Evolutionary conservation across 768 basidiomycete species (phyloP), one percentile per base, ranked within the genome.

Genomic region (Auricularia sp.): DNA sequence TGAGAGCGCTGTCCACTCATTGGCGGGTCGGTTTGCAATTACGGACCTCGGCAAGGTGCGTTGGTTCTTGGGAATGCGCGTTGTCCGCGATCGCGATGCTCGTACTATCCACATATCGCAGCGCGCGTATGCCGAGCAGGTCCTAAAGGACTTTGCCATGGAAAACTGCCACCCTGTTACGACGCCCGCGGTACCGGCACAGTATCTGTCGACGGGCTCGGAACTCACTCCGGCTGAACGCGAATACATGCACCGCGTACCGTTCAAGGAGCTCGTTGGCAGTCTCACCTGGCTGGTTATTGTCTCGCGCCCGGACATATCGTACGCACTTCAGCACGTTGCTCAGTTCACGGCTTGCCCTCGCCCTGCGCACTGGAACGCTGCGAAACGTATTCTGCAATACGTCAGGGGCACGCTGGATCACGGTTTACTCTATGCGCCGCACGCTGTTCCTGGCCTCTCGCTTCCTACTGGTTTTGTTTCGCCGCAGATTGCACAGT

Each of bases 261-360:
- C 62, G 10, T 62, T 43, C 33, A 35, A 42, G 33, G 62, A 62
- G 51, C 36, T 68, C 51, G 66, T 64, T 43, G 64, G 64, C 8
- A 3, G 2, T 2, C 59, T 64, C 1, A 61, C 59, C 16, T 64
- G 59, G 35, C 58, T 60, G 2, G 58, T 59, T n/a, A 64, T 54
- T 1, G 58, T 58, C 18, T 62, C 64, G 1, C 58, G 64, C 10
- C 64, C 64, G 2, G 64, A 64, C 35, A 64, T 64, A 61, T 36
- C 58, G 29, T 64, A 64, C 7, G 58, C 59, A 1, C 3, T 61
- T 2, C 34, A n/a, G 10, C 35, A 62, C 34, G 60, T 64, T 2
- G 62, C 33, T 1, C 58, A 42, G 35, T 64, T 61, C 43, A 18
- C 21, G 59, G 64, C 61, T 18, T 62, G 61, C 3, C 64, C 64